These are phyloP conservation scores for Trichosporon ovoides DNA, from an alignment of 1,284 basidiomycete genomes.

Conservation along the genomic window DNA sequence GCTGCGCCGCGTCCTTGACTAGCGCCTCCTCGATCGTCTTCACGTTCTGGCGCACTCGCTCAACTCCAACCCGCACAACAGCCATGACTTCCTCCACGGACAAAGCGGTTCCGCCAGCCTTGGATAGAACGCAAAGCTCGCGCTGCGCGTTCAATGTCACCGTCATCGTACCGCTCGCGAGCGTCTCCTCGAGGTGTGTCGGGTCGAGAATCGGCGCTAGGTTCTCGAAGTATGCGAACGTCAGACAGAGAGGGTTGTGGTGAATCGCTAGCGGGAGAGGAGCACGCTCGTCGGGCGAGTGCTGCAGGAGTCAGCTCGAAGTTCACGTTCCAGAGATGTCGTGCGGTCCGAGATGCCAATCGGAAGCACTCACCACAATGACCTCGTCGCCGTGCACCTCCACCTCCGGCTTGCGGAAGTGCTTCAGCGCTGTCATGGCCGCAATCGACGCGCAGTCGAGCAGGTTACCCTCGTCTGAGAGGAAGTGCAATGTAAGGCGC, in stretches of 20 bases:
- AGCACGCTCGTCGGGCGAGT: conserved; percentile 76
- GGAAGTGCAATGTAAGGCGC: conserved; percentile 78
- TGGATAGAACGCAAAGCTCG: conserved; percentile 90
- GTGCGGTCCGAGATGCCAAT: no score
- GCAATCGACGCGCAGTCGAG: conserved; percentile 93
- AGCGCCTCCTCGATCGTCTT: conserved; percentile 62
- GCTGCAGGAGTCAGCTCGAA: conserved; percentile 53
- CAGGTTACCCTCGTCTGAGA: conserved; percentile 85
- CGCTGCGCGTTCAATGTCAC: conserved; percentile 84
- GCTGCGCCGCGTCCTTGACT: conserved; percentile 53
- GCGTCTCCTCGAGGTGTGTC: conserved; percentile 66
- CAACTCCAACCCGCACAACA: conserved; percentile 64
- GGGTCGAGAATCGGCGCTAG: conserved; percentile 69
- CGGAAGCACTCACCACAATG: conserved; percentile 61
- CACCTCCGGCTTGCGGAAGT: conserved; percentile 87
- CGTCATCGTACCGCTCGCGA: conserved; percentile 70
- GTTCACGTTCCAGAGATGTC: no score
- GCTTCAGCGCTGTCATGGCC: conserved; percentile 79
- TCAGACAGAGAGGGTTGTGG: conserved; percentile 85
- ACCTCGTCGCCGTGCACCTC: conserved; percentile 88
- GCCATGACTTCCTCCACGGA: conserved; percentile 66
- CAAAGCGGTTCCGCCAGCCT: conserved; percentile 83
- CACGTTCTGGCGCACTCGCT: conserved; percentile 69
- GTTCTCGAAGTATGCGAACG: conserved; percentile 78
- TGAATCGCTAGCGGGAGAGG: conserved; percentile 87